phyloP scores from a whole-genome alignment of 139 green algal species.

The Closterium sp. region DNA sequence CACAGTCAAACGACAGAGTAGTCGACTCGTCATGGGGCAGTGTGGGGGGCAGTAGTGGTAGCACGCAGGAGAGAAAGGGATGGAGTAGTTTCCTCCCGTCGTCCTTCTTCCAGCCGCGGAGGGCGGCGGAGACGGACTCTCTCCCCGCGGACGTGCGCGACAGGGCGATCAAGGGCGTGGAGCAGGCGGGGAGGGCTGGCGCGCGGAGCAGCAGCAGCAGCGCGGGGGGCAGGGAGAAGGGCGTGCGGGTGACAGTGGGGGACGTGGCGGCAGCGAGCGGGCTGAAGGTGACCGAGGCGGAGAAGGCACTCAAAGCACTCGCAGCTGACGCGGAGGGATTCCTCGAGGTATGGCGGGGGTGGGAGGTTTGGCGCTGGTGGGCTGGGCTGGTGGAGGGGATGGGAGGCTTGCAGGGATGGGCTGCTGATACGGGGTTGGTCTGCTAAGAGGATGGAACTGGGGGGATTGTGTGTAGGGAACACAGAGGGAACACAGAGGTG shows the following conservation, averaged over 20 bases:
- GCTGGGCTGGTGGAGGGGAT: too few species aligned
- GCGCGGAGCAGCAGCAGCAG: not conserved
- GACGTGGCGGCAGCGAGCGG: constrained; percentile 37
- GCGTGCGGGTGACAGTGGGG: constrained; percentile 39
- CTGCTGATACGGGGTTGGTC: too few species aligned
- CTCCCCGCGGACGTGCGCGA: not conserved
- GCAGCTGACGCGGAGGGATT: constrained; percentile 72
- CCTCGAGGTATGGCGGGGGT: constrained; percentile 59
- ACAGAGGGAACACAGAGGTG: too few species aligned
- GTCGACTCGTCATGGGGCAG: too few species aligned
- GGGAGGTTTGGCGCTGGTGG: too few species aligned
- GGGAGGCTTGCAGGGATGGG: too few species aligned
- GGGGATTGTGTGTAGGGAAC: too few species aligned
- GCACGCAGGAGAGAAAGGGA: too few species aligned
- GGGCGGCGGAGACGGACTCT: not conserved
- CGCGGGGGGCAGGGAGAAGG: not conserved
- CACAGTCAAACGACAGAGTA: too few species aligned
- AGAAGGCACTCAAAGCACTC: constrained; percentile 78
- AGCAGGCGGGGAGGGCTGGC: not conserved
- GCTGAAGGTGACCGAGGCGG: constrained; percentile 54
- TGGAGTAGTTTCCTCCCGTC: too few species aligned
- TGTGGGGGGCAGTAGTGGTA: too few species aligned
- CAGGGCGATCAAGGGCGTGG: not conserved
- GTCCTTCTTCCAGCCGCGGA: not conserved
- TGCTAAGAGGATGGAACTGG: too few species aligned